Conservation (phyloP, 176 grass and related monocot species). For the Juncus effusus region DNA sequence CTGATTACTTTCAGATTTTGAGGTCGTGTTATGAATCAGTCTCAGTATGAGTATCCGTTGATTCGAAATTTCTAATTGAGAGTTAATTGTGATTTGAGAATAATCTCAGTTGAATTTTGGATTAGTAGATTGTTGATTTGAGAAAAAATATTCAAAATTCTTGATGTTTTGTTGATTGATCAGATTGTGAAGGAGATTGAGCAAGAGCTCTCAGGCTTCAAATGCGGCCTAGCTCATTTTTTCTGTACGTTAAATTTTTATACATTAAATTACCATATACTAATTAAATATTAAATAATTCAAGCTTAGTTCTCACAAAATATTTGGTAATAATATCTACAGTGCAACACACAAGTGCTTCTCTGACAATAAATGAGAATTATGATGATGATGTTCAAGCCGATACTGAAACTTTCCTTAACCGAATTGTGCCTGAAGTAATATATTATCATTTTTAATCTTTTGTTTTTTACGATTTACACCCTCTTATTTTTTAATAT, state of each 20-base stretch:
- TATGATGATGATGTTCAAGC: constrained; percentile 89
- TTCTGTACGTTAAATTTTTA: constrained; percentile 59
- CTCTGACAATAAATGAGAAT: constrained; percentile 94
- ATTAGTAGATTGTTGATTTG: not conserved
- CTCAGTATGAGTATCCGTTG: no score
- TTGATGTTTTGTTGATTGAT: constrained; percentile 8
- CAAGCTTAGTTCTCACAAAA: not conserved
- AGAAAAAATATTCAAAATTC: constrained; percentile 3
- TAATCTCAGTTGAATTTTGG: no score
- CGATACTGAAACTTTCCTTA: constrained; percentile 97
- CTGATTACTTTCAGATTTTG: no score
- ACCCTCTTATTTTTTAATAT: not conserved
- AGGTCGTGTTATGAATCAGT: no score
- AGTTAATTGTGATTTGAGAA: no score
- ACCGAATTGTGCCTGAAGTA: constrained; percentile 86
- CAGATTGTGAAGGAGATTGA: constrained; percentile 74
- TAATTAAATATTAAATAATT: not conserved
- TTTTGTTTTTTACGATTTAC: not conserved
- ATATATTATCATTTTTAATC: not conserved
- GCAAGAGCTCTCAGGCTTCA: constrained; percentile 67
- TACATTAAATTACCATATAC: not conserved
- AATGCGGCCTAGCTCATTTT: constrained; percentile 78
- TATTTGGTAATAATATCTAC: constrained; percentile 17
- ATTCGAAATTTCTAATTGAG: no score
- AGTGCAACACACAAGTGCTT: constrained; percentile 99